Base-by-base conservation (phyloP, 371 early-diverging fungal species). In the Saksenaea oblongispora region DNA sequence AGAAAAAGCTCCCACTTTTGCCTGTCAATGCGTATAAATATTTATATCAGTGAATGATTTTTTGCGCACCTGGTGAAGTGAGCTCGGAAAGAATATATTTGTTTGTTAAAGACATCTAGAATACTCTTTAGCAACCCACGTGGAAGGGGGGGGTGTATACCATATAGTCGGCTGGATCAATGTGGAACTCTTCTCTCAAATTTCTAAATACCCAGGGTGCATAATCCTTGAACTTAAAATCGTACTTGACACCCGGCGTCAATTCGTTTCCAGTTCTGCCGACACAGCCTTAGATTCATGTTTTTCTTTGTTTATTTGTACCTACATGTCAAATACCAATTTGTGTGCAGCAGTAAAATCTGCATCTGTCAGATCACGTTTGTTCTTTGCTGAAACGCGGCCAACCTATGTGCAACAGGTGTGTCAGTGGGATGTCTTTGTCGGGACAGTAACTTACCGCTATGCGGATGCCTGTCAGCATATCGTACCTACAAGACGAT, bases 151-250 rank as follows among this genome's bases (percentile, higher is more conserved):
- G n/a, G 36, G 41, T 14, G 28, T 67, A 65, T 79, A 89, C 91
- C 80, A 98, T 79, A 67, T 98, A 98, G 59, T 98, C 97, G n/a
- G 93, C 91, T 15, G 97, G 85, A 68, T 95, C 94, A 28, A 98
- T 89, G 47, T 88, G 84, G 72, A 96, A 97, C n/a, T 84, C 83
- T 58, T 94, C 91, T 34, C 98, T 81, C 54, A 97, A 82, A 61
- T 86, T 75, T 42, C 97, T 88, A 70, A 98, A 98, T n/a, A 95
- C 96, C 95, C 94, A 95, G 5, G 97, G 98, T 5, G 96, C 94
- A 73, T 98, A 98, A 73, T 98, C 98, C 72, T 97, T 98, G 72
- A 98, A 98, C 74, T 98, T 97, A 77, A 97, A 98, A 65, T 98
- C 97, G 76, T 97, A 97, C 62, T 90, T 90, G 18, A 94, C 91